These are phyloP conservation scores for Hygrophorus russula DNA, from an alignment of 768 basidiomycete genomes.

Conservation along the genomic window DNA sequence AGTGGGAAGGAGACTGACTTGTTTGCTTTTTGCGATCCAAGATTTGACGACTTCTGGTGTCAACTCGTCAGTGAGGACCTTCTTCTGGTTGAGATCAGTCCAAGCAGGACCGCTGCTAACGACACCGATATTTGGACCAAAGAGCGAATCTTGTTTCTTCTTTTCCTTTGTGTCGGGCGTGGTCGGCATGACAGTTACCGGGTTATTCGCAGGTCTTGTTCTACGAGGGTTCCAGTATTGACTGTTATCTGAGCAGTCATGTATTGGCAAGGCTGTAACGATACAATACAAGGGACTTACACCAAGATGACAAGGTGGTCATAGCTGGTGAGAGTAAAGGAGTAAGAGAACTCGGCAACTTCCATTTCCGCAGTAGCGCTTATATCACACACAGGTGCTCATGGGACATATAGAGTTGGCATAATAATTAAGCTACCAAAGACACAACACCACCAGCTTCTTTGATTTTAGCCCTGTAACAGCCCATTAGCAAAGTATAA, in stretches of 20 bases:
- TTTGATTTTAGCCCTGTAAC: conserved; percentile 62
- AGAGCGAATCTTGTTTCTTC: conserved; percentile 70
- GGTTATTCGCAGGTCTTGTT: conserved; percentile 13
- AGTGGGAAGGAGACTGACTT: conserved; percentile 37
- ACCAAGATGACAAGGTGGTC: conserved; percentile 21
- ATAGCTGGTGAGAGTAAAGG: conserved; percentile 4
- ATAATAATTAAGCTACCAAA: conserved; percentile 62
- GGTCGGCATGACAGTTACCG: conserved; percentile 15
- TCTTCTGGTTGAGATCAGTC: conserved; percentile 58
- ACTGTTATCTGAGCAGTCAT: conserved; percentile 22
- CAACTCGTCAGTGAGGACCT: conserved; percentile 51
- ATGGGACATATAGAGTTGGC: not conserved
- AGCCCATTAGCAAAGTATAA: conserved; percentile 1
- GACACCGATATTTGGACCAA: conserved; percentile 85
- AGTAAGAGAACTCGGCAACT: not conserved
- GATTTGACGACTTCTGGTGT: conserved; percentile 70
- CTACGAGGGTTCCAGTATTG: conserved; percentile 48
- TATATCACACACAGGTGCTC: too few species aligned
- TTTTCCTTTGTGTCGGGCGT: conserved; percentile 27
- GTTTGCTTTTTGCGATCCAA: conserved; percentile 85
- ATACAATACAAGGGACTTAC: conserved; percentile 15
- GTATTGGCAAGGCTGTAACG: not conserved
- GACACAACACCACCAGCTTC: conserved; percentile 91
- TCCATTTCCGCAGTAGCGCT: not conserved
- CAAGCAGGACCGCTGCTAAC: conserved; percentile 59